Conservation (phyloP, 441 rosid genomes). For the Gossypium trilobum region DNA sequence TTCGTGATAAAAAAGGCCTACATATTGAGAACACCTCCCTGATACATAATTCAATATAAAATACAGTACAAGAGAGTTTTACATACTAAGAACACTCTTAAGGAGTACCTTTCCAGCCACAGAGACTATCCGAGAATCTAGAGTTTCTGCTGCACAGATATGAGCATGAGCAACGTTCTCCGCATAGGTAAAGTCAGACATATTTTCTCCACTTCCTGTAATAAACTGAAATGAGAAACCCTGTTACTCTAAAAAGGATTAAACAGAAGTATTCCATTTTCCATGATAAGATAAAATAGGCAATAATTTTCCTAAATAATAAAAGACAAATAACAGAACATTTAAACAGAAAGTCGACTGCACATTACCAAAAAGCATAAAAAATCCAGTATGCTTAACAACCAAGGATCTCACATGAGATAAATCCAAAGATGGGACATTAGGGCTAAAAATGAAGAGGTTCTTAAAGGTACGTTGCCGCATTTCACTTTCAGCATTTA, state of each 20-base stretch:
- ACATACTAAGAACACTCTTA: not conserved
- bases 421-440: not conserved
- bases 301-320: not conserved
- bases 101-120: conserved; percentile 82
- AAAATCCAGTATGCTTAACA: conserved; percentile 2
- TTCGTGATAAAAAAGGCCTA: conserved; percentile 87
- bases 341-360: not conserved
- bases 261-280: conserved; percentile 2
- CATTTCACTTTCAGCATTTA: not conserved
- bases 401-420: not conserved
- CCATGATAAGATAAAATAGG: not conserved
- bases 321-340: not conserved
- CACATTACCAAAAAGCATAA: not conserved
- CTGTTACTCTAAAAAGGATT: conserved; percentile 28
- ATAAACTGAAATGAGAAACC: conserved; percentile 67
- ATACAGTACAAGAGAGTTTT: not conserved
- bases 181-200: conserved; percentile 76
- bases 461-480: not conserved
- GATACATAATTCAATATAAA: not conserved
- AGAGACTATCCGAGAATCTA: conserved; percentile 51
- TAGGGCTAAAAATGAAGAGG: not conserved
- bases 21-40: conserved; percentile 21
- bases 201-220: conserved; percentile 66
- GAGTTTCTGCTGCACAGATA: conserved; percentile 64
- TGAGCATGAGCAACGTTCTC: conserved; percentile 85